These are phyloP conservation scores for Beauveria australis DNA, from an alignment of 2,329 filamentous ascomycete genomes.

Conservation along the genomic window DNA sequence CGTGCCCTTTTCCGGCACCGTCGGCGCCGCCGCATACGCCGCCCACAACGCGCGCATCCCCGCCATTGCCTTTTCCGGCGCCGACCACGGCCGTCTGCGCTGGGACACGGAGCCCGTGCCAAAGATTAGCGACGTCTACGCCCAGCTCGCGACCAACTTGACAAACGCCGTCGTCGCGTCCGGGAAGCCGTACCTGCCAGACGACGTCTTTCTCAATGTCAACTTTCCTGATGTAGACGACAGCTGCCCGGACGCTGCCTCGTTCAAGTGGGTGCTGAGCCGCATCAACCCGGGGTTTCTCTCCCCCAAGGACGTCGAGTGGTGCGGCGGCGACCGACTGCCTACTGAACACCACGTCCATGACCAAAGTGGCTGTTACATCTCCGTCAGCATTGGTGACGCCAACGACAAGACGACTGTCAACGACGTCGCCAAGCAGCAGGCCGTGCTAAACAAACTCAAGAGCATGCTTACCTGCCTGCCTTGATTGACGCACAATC, in stretches of 20 bases:
- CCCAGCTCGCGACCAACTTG: slow-evolving; percentile 50
- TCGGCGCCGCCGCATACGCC: slow-evolving; percentile 56
- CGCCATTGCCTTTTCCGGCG: slow-evolving; percentile 60
- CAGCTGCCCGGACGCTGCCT: slow-evolving; percentile 39
- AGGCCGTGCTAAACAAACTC: slow-evolving; percentile 23
- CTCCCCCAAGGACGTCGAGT: slow-evolving; percentile 45
- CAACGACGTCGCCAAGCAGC: slow-evolving; percentile 21
- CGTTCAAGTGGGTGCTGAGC: slow-evolving; percentile 58
- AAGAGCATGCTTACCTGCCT: slow-evolving; percentile 24
- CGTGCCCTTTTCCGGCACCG: slow-evolving; percentile 56
- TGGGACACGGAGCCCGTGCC: slow-evolving; percentile 48
- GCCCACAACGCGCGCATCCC: slow-evolving; percentile 47
- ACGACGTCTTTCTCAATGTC: slow-evolving; percentile 56
- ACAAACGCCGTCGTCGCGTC: slow-evolving; percentile 45
- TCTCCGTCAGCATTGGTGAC: slow-evolving; percentile 55
- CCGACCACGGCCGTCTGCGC: slow-evolving; percentile 37
- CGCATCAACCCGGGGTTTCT: slow-evolving; percentile 51
- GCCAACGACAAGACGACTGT: slow-evolving; percentile 51
- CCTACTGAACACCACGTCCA: slow-evolving; percentile 52
- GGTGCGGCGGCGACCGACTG: slow-evolving; percentile 46
- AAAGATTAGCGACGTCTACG: slow-evolving; percentile 51
- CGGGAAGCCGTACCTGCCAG: slow-evolving; percentile 55
- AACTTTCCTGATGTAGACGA: slow-evolving; percentile 52
- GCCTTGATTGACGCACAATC: background rate
- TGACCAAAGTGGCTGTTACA: slow-evolving; percentile 45